A percentile compares a stretch with the other conserved stretches of the same genome.
Conservation (phyloP, 1,139 yeast species). For the Protomyces macrosporus region DNA sequence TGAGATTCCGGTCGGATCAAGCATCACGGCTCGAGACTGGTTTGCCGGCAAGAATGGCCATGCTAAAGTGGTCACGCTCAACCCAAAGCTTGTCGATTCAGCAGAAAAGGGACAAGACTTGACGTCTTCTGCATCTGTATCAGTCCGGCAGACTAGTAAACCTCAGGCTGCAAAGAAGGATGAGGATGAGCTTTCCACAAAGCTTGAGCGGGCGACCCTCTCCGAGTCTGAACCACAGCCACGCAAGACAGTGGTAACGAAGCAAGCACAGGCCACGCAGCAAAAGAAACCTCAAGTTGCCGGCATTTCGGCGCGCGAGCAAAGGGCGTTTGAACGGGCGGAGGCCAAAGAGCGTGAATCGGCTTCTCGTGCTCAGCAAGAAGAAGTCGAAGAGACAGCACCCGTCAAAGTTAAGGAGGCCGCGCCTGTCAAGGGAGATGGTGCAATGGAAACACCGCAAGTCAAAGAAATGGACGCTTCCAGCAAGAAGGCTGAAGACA, state of each 20-base stretch:
- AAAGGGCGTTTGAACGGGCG: background rate
- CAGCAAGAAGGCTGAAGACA: background rate
- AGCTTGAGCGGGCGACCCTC: background rate
- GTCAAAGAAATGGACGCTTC: background rate
- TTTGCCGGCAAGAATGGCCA: background rate
- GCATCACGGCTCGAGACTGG: conserved; percentile 1
- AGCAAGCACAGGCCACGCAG: background rate
- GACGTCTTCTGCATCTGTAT: background rate
- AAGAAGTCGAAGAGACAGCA: background rate
- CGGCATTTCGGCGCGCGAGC: background rate
- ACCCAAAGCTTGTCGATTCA: conserved; percentile 6
- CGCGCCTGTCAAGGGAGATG: background rate
- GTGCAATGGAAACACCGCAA: background rate
- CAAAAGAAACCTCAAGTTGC: background rate
- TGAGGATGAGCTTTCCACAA: background rate
- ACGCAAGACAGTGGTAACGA: no score
- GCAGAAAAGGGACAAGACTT: conserved; percentile 4
- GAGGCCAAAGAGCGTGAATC: background rate
- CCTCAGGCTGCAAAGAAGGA: background rate
- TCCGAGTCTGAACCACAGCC: background rate
- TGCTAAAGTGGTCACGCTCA: conserved; percentile 13
- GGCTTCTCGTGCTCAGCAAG: background rate
- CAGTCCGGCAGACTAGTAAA: background rate
- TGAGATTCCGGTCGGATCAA: background rate
- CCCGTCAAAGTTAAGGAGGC: background rate